Evolutionary conservation across 2,329 filamentous ascomycete species (phyloP), one percentile per base, ranked within the genome.

Genomic region (Fusarium pseudonygamai): DNA sequence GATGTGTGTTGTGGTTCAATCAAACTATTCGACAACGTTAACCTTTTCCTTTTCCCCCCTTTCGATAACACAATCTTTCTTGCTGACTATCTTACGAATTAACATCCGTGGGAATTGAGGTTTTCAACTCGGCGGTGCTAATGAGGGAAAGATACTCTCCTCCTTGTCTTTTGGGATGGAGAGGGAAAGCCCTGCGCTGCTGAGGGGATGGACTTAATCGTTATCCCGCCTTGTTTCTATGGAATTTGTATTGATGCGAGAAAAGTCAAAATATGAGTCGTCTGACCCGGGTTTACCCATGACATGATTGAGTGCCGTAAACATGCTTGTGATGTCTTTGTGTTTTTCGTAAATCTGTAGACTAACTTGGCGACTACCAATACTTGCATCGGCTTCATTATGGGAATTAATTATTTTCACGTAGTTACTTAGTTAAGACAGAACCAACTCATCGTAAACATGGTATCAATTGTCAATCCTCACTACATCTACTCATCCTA

Each of bases 81-180:
- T 77, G 73, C 71, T 74, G 72, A 75, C 69, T 73, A 73, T 74
- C 37, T 53, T 76, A 74, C 65, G 46, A 69, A 52, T 52, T 59
- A 22, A 74, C 67, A 65, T 52, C 68, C 20, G 32, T 40, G 46
- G 62, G 69, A 67, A 75, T 69, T 63, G 46, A 84, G 85, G 84
- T 87, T 69, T 59, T 84, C 85, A 87, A 87, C 80, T 90, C 90
- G 88, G 88, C 85, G 87, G 92, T 91, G 92, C 95, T 98, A 88
- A 98, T 93, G 95, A 98, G 95, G 96, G 96, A 98, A 98, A 98
- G 96, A 98, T 95, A 97, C 92, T 94, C 89, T 83, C 83, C 77
- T 66, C 72, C 74, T 82, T 82, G 32, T 72, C 39, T 65, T 62
- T 62, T 64, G 55, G 67, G 69, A 80, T 83, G 82, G 83, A 85